A percentile compares a stretch with the other conserved stretches of the same genome.
These are phyloP conservation scores for Eimeria necatrix DNA, from an alignment of 169 alveolate species.

Conservation along the genomic window DNA sequence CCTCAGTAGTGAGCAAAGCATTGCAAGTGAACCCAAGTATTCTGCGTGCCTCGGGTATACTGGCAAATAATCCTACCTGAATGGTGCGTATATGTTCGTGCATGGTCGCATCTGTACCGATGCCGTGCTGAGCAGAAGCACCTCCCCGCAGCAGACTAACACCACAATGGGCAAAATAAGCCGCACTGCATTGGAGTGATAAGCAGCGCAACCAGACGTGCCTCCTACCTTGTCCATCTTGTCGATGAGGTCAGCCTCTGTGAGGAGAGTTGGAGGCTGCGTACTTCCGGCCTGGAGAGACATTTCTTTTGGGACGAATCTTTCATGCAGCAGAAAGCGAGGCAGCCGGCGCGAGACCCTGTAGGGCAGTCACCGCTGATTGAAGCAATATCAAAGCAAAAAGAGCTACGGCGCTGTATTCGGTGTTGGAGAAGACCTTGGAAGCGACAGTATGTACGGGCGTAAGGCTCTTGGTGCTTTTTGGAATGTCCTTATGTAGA, in stretches of 20 bases:
- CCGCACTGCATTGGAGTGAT: background rate
- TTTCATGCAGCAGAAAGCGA: conserved; percentile 71
- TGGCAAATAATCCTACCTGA: conserved; percentile 88
- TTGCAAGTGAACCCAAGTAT: too few relatives aligned
- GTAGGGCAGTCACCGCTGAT: background rate
- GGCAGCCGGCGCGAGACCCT: conserved; percentile 72
- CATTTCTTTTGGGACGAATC: conserved; percentile 34
- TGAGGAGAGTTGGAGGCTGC: conserved; percentile 94
- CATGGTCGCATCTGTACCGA: conserved; percentile 99
- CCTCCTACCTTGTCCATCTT: conserved; percentile 94
- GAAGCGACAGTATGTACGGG: background rate
- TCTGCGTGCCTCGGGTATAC: background rate
- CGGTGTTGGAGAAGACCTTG: too few relatives aligned
- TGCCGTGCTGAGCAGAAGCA: conserved; percentile 90
- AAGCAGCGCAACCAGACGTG: background rate
- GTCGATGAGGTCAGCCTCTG: conserved; percentile 97
- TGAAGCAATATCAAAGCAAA: background rate
- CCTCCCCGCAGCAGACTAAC: conserved; percentile 56
- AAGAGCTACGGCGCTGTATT: background rate
- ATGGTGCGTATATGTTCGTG: conserved; percentile 98
- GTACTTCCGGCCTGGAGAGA: conserved; percentile 91
- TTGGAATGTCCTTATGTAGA: too few relatives aligned
- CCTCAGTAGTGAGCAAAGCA: too few relatives aligned
- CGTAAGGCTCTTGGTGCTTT: background rate
- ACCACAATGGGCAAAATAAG: background rate